Percentiles rank a stretch among this genome's conserved stretches.
Evolutionary conservation across 768 basidiomycete genomes (phyloP).

Genomic region (Calocera viscosa): DNA sequence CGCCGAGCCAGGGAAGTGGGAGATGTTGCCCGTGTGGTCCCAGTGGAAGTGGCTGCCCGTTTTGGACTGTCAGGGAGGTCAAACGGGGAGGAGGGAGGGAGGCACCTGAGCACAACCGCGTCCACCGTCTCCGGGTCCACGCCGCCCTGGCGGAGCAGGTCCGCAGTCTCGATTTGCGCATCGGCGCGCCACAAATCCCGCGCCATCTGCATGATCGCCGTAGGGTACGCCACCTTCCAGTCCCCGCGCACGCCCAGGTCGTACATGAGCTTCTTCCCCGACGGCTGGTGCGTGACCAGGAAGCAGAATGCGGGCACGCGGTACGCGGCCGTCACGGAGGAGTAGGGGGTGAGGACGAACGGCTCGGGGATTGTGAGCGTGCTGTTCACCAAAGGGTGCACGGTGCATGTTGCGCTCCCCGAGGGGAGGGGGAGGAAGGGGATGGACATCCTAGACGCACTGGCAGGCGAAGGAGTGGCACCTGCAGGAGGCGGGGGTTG

Average conservation of each 20-base stretch:
- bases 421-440: not conserved
- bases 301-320: constrained; percentile 9
- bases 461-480: too few relatives aligned
- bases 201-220: not conserved
- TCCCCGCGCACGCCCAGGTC: constrained; percentile 9
- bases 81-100: not conserved
- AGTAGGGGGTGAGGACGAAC: not conserved
- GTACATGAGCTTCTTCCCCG: constrained; percentile 10
- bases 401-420: constrained; percentile 7
- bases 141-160: not conserved
- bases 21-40: constrained; percentile 12
- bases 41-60: constrained; percentile 11
- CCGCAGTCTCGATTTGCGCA: not conserved
- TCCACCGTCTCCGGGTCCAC: constrained; percentile 8
- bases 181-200: not conserved
- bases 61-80: not conserved
- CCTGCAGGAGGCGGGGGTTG: too few relatives aligned
- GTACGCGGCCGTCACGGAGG: not conserved
- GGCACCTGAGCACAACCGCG: constrained; percentile 12
- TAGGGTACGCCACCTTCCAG: not conserved
- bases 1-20: constrained; percentile 10
- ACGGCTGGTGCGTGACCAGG: constrained; percentile 10
- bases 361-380: not conserved
- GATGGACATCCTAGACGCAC: too few relatives aligned
- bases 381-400: constrained; percentile 8